Conservation (phyloP, 2,329 filamentous ascomycete genomes). For the Colletotrichum chlorophyti region DNA sequence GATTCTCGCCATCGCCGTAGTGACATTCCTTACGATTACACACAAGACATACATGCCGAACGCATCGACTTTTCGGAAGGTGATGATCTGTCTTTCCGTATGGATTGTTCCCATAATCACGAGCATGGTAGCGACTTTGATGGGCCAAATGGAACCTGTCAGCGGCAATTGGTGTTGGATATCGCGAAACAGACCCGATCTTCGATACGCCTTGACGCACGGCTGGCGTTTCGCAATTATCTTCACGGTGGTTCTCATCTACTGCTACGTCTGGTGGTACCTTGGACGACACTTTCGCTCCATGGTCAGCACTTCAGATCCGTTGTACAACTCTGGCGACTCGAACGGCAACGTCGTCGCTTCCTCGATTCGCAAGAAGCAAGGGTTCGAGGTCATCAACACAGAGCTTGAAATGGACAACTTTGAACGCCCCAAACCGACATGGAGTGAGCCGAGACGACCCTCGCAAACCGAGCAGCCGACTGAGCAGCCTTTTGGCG, state of each 20-base stretch:
- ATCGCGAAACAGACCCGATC: conserved; percentile 38
- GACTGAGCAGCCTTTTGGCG: not conserved
- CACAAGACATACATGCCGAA: conserved; percentile 41
- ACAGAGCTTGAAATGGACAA: conserved; percentile 16
- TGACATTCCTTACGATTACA: conserved; percentile 48
- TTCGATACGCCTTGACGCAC: conserved; percentile 53
- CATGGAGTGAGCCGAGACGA: not conserved
- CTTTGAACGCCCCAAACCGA: conserved; percentile 16
- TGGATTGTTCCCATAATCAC: conserved; percentile 50
- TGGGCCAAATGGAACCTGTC: conserved; percentile 38
- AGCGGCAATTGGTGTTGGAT: conserved; percentile 59
- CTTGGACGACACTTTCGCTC: conserved; percentile 34
- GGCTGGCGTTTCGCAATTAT: conserved; percentile 53
- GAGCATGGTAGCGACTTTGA: conserved; percentile 38
- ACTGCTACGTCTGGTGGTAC: conserved; percentile 48
- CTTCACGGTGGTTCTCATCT: conserved; percentile 45
- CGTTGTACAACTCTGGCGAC: not conserved
- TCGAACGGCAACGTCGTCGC: conserved; percentile 5
- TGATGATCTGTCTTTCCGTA: conserved; percentile 43
- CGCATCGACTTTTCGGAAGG: conserved; percentile 35
- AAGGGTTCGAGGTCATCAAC: conserved; percentile 9
- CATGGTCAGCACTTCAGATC: conserved; percentile 21
- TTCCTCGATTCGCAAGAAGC: conserved; percentile 16
- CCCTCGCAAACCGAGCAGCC: not conserved
- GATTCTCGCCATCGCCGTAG: conserved; percentile 51